Evolutionary conservation across 2,329 filamentous ascomycete species (phyloP), one percentile per base, ranked within the genome.

Genomic region (Verticillium klebahnii): DNA sequence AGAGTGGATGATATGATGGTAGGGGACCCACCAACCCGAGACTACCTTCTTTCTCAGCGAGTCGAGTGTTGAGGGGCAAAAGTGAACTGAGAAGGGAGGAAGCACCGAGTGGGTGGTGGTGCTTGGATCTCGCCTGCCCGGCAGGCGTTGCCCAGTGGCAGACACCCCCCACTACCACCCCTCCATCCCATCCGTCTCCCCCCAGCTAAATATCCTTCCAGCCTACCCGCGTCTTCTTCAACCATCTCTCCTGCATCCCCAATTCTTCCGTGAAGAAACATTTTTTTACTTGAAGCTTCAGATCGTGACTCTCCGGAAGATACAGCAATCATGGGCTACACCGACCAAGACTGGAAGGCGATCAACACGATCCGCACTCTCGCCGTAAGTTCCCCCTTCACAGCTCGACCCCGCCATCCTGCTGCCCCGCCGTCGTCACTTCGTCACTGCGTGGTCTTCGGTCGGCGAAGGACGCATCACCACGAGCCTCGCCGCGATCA

Each of bases 331-430:
- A 98, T 98, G 94, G 88, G 88, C 78, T 97, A 91, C 86, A 85
- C 85, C 77, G 91, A 98, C 74, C 79, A 89, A 75, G 95, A 99
- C 79, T 83, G 89, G 85, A 87, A 93, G 81, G 91, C 92, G 75
- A 92, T 99, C 83, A 98, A 98, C 89, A 97, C 94, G 79, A 98
- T 99, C 84, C 92, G 95, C 78, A 81, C 92, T 76, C 87, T 99
- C 72, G 93, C 95, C 78, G 95, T 98, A 89, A 80, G 93, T 89
- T 65, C 61, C 56, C 62, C 65, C 67, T 65, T 64, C 67, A 8
- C 34, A 58, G 23, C 55, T 64, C 66, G 72, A 73, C 75, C 76
- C 74, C 74, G 70, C 74, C 70, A 73, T 69, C 55, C 55, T 29
- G 34, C 61, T 65, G 57, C 65, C 64, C 64, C 64, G 56, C 63